These are phyloP conservation scores for Phialophora expanda DNA, from an alignment of 2,329 filamentous ascomycete genomes.

Conservation along the genomic window DNA sequence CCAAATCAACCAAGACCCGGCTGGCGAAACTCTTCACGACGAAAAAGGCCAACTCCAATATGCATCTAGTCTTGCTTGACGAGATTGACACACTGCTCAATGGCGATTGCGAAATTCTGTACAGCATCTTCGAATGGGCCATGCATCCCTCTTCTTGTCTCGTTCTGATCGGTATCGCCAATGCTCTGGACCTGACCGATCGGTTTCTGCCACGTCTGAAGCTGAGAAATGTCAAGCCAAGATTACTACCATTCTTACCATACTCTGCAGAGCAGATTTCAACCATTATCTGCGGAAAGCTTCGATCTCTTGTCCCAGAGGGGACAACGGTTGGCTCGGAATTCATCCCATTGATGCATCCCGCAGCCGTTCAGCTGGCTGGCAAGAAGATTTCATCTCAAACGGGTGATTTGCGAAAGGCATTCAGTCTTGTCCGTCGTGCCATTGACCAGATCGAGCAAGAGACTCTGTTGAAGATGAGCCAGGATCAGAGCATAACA, in stretches of 20 bases:
- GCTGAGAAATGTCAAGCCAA: conserved; percentile 86
- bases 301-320: conserved; percentile 72
- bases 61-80: conserved; percentile 86
- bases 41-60: conserved; percentile 58
- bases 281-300: conserved; percentile 79
- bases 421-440: conserved; percentile 89
- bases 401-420: conserved; percentile 91
- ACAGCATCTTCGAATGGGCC: conserved; percentile 96
- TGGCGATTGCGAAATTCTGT: conserved; percentile 84
- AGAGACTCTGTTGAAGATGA: conserved; percentile 74
- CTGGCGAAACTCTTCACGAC: conserved; percentile 73
- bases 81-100: conserved; percentile 95
- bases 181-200: conserved; percentile 93
- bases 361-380: conserved; percentile 89
- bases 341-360: conserved; percentile 86
- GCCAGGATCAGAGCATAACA: conserved; percentile 59
- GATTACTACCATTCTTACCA: conserved; percentile 87
- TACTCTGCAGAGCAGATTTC: conserved; percentile 89
- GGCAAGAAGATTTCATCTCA: conserved; percentile 93
- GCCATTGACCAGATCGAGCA: conserved; percentile 87
- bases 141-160: conserved; percentile 79
- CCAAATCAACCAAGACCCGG: conserved; percentile 69
- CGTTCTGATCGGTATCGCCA: conserved; percentile 88
- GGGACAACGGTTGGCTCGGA: conserved; percentile 57
- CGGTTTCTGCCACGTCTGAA: conserved; percentile 93